Evolutionary conservation across 2,329 filamentous ascomycete species (phyloP).

Genomic region (Microcyclosporella mali): DNA sequence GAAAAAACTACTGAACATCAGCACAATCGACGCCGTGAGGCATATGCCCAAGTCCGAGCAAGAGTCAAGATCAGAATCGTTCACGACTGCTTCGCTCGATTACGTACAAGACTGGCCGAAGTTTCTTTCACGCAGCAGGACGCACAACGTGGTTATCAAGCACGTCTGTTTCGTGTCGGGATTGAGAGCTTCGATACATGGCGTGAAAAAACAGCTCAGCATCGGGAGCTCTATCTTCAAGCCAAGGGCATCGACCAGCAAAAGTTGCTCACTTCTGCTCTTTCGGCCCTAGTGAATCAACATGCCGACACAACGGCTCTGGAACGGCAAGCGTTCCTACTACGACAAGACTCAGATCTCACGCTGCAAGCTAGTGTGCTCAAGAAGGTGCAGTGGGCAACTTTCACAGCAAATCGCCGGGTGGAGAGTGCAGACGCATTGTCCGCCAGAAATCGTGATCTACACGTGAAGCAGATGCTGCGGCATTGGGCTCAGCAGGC

Average conservation of each 20-base stretch:
- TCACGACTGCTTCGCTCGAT: slow-evolving; percentile 35
- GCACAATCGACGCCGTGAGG: slow-evolving; percentile 49
- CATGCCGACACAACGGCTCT: slow-evolving; percentile 24
- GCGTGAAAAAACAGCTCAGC: slow-evolving; percentile 27
- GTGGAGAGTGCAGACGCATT: slow-evolving; percentile 49
- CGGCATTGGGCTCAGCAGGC: slow-evolving; percentile 49
- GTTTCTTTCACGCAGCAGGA: slow-evolving; percentile 36
- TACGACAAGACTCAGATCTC: slow-evolving; percentile 44
- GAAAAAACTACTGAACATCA: slow-evolving; percentile 45
- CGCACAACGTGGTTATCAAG: slow-evolving; percentile 34
- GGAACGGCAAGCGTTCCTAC: slow-evolving; percentile 40
- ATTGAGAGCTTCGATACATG: slow-evolving; percentile 32
- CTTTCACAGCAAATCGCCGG: slow-evolving; percentile 50
- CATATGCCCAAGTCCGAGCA: slow-evolving; percentile 50
- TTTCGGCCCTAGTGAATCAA: slow-evolving; percentile 29
- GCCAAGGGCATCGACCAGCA: slow-evolving; percentile 26
- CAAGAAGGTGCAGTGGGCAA: slow-evolving; percentile 52
- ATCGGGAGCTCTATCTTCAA: slow-evolving; percentile 26
- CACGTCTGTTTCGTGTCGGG: slow-evolving; percentile 30
- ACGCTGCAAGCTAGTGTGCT: slow-evolving; percentile 43
- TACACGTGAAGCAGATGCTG: slow-evolving; percentile 51
- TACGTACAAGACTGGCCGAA: slow-evolving; percentile 32
- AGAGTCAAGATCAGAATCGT: slow-evolving; percentile 51
- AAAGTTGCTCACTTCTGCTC: slow-evolving; percentile 29
- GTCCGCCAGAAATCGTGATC: slow-evolving; percentile 47